A percentile compares a stretch with the other conserved stretches of the same genome.
Conservation (phyloP, 2,329 filamentous ascomycete genomes). For the Botryotinia calthae region DNA sequence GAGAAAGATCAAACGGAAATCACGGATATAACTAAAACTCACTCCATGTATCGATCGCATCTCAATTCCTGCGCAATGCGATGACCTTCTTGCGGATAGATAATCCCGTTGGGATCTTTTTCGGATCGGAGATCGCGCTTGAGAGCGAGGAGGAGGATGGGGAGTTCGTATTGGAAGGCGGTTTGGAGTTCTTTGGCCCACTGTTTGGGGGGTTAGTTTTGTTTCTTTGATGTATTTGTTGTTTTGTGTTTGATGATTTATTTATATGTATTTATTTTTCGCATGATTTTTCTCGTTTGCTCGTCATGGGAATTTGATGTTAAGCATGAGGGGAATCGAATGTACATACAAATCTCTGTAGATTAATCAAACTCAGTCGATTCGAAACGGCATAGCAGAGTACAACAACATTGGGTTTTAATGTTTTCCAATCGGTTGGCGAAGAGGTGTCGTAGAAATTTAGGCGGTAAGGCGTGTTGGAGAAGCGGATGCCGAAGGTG, state of each 20-base stretch:
- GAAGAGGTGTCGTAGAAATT: conserved; percentile 60
- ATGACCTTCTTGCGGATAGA: conserved; percentile 61
- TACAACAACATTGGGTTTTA: conserved; percentile 56
- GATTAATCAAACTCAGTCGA: conserved; percentile 55
- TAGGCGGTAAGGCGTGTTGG: conserved; percentile 49
- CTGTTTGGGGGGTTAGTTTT: conserved; percentile 39
- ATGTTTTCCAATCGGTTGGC: conserved; percentile 57
- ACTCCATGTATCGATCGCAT: conserved; percentile 63
- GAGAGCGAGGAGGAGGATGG: conserved; percentile 56
- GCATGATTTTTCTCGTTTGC: background rate
- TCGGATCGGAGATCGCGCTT: conserved; percentile 59
- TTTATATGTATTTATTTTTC: background rate
- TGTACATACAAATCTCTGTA: conserved; percentile 52
- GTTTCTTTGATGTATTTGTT: background rate
- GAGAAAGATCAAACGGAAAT: too few species aligned
- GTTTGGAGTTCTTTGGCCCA: conserved; percentile 56
- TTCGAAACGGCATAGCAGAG: conserved; percentile 63
- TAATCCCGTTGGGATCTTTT: conserved; percentile 57
- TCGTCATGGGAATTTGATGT: background rate
- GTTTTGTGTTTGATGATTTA: background rate
- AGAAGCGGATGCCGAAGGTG: conserved; percentile 52
- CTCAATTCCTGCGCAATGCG: conserved; percentile 56
- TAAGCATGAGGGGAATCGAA: background rate
- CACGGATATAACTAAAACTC: conserved; percentile 30
- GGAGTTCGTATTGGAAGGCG: conserved; percentile 50